These are phyloP conservation scores for Wickerhamomyces sp. DNA, from an alignment of 1,139 yeast genomes.

Conservation along the genomic window DNA sequence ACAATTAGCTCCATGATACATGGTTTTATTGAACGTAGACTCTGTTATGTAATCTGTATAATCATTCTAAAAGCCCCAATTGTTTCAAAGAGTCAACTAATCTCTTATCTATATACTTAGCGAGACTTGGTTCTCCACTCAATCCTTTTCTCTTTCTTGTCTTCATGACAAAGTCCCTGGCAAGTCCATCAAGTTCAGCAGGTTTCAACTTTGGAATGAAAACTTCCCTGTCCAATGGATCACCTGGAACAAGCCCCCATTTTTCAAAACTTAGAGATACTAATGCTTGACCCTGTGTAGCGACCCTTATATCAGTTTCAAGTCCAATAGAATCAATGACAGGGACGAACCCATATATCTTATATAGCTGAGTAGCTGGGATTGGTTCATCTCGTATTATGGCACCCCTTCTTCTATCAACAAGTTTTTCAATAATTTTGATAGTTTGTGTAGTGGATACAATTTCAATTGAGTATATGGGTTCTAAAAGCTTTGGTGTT, in stretches of 20 bases:
- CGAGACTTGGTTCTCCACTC: conserved; percentile 71
- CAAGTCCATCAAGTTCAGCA: conserved; percentile 63
- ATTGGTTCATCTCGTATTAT: conserved; percentile 50
- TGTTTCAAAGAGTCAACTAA: conserved; percentile 50
- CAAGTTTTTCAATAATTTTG: conserved; percentile 43
- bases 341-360: conserved; percentile 66
- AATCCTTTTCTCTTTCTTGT: conserved; percentile 85
- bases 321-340: conserved; percentile 89
- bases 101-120: conserved; percentile 64
- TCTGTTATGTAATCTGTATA: not conserved
- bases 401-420: conserved; percentile 67
- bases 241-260: conserved; percentile 88
- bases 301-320: conserved; percentile 76
- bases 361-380: conserved; percentile 69
- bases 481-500: conserved; percentile 77
- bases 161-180: conserved; percentile 86
- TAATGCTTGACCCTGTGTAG: conserved; percentile 76
- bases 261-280: conserved; percentile 59
- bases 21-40: not conserved
- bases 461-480: conserved; percentile 62
- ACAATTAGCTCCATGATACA: not conserved
- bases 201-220: conserved; percentile 69
- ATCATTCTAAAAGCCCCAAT: conserved; percentile 31
- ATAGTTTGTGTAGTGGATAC: conserved; percentile 49
- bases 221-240: conserved; percentile 71